Base-by-base conservation (phyloP, 208 protist species). In the Leishmania tarentolae region DNA sequence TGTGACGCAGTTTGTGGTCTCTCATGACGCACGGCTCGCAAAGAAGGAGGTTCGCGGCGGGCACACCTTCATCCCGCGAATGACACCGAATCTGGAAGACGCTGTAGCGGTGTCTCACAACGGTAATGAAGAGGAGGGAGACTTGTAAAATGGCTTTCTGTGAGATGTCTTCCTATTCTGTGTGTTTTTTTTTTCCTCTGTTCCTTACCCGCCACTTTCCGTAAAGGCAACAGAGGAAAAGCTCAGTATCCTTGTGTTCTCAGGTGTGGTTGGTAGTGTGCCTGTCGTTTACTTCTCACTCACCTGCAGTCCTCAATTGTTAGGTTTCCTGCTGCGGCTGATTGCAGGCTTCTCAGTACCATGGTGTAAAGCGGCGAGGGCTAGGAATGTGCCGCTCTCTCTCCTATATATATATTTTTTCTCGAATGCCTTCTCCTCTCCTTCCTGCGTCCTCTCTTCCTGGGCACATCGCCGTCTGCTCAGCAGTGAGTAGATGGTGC, bases 1-100 rank as follows among this genome's bases (percentile, higher is more conserved):
- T 11, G 42, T 91, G 15, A 77, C 84, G 13, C 80, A 86, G 50
- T 91, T 91, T 63, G 70, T 83, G 66, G 50, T 63, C 0, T 53
- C 75, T 17, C 70, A 82, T 65, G 59, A 76, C 37, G 28, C 76
- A 24, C 40, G 83, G 4, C 37, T 79, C 5, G 9, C 84, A 9
- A 46, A 66, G 40, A 53, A 66, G 50, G 73, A 50, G 44, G 80
- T 82, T 28, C 46, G 69, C 1, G 81, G 79, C 7, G 87, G 81
- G 7, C 76, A 78, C 15, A 53, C 61, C 7, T 90, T 86, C 73
- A 83, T 85, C 15, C 69, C 80, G 1, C 78, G 74, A 52, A 83
- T 84, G 80, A 72, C 85, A 70, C 87, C 87, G 0, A 71, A 71
- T 65, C 71, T 89, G 31, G 63, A 76, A n/a, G 74, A 24, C 8